A percentile compares a stretch with the other conserved stretches of the same genome.
Evolutionary conservation across 306 rosid genomes (phyloP).

Genomic region (Acmispon strigosus): DNA sequence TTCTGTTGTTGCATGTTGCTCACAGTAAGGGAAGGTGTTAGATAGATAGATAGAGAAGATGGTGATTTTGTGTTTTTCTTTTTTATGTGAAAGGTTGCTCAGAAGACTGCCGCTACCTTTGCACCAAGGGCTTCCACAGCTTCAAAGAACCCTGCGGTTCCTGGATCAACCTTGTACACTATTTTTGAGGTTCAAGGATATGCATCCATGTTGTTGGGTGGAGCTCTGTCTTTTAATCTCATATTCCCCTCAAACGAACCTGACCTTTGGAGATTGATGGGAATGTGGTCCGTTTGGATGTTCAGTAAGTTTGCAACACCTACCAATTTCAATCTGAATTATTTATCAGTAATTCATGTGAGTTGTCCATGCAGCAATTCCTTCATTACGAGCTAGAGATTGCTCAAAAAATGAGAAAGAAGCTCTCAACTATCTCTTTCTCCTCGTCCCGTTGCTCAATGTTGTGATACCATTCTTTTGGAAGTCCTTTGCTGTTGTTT

Average conservation of each 20-base stretch:
- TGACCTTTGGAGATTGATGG: constrained; percentile 94
- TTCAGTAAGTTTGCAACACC: constrained; percentile 59
- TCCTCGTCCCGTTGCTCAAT: constrained; percentile 78
- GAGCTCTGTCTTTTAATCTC: constrained; percentile 85
- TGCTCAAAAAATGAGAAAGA: constrained; percentile 97
- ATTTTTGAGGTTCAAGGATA: constrained; percentile 97
- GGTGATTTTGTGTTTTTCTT: constrained; percentile 3
- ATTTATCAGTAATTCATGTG: background rate
- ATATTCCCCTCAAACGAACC: constrained; percentile 90
- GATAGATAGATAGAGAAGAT: background rate
- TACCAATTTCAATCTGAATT: background rate
- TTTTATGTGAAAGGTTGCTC: constrained; percentile 59
- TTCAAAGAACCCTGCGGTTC: constrained; percentile 84
- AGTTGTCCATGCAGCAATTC: constrained; percentile 71
- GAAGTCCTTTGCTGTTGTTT: constrained; percentile 95
- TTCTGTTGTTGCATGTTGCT: background rate
- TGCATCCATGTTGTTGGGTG: constrained; percentile 80
- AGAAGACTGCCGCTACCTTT: constrained; percentile 94
- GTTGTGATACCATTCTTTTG: constrained; percentile 81
- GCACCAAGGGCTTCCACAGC: constrained; percentile 98
- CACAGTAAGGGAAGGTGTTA: background rate
- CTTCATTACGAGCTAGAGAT: constrained; percentile 92
- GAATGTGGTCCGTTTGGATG: constrained; percentile 99
- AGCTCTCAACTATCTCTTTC: constrained; percentile 93
- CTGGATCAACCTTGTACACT: constrained; percentile 70